A percentile compares a stretch with the other conserved stretches of the same genome.
phyloP scores from a whole-genome alignment of 2,329 filamentous ascomycete species.

The Colletotrichum somersetense region DNA sequence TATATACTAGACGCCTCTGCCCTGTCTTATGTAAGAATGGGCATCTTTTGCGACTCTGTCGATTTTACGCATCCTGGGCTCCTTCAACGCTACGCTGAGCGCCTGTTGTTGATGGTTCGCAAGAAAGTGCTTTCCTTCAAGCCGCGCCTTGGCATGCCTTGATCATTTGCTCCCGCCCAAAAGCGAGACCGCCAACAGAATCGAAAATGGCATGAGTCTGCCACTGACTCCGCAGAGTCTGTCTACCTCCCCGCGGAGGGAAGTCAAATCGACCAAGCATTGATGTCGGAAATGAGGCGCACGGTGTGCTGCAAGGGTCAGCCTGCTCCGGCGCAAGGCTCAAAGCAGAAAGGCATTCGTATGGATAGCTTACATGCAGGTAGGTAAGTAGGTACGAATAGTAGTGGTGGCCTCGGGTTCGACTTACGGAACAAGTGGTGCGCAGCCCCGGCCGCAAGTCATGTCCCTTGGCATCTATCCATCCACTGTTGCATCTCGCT shows the following conservation, averaged over 20 bases:
- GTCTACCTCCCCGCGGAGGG: background rate
- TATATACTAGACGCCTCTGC: background rate
- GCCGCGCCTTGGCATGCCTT: slow-evolving; percentile 11
- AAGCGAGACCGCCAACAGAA: background rate
- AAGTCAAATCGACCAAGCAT: slow-evolving; percentile 46
- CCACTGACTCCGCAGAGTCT: background rate
- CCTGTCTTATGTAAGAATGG: slow-evolving; percentile 19
- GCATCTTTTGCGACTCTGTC: background rate
- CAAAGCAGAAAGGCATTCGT: slow-evolving; percentile 12
- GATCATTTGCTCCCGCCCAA: background rate
- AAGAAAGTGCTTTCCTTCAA: background rate
- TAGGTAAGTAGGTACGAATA: too few relatives aligned
- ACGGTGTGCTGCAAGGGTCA: slow-evolving; percentile 43
- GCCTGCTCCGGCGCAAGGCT: slow-evolving; percentile 31
- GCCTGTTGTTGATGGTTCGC: background rate
- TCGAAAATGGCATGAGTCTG: background rate
- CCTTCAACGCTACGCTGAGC: background rate
- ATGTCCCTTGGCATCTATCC: slow-evolving; percentile 2
- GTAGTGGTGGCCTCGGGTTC: background rate
- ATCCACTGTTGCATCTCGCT: slow-evolving; percentile 2
- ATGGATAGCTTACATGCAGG: background rate
- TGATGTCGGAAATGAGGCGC: slow-evolving; percentile 55
- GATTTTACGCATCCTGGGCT: background rate
- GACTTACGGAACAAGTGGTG: slow-evolving; percentile 8
- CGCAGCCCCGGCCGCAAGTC: background rate